These are phyloP conservation scores for Lactarius pseudohatsudake DNA, from an alignment of 768 basidiomycete genomes.

Conservation along the genomic window DNA sequence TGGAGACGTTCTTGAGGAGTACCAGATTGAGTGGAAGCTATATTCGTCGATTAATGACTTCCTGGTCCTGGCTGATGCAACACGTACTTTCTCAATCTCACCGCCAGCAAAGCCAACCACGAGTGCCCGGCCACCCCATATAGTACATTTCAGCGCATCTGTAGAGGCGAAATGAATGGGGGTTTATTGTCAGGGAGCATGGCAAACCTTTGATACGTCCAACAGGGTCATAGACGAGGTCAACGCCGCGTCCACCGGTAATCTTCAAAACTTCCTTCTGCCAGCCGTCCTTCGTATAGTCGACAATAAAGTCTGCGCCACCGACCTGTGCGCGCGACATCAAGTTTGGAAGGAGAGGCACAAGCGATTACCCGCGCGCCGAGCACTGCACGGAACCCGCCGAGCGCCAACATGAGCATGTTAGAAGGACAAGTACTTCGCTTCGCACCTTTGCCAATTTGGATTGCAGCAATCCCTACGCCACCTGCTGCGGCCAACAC, in stretches of 20 bases:
- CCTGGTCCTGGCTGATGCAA: not conserved
- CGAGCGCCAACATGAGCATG: not conserved
- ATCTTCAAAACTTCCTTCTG: constrained; percentile 85
- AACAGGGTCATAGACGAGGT: constrained; percentile 86
- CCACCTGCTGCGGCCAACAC: constrained; percentile 96
- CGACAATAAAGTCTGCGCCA: constrained; percentile 78
- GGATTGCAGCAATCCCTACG: constrained; percentile 89
- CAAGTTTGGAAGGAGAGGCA: constrained; percentile 75
- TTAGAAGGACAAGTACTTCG: constrained; percentile 4
- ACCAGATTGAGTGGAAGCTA: constrained; percentile 74
- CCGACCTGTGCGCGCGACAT: constrained; percentile 71
- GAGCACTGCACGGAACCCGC: constrained; percentile 50
- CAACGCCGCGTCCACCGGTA: constrained; percentile 81
- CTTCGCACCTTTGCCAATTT: constrained; percentile 80
- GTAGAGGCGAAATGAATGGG: constrained; percentile 17
- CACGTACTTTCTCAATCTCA: constrained; percentile 71
- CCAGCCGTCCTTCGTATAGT: constrained; percentile 82
- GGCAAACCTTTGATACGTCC: constrained; percentile 64
- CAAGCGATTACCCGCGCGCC: constrained; percentile 96
- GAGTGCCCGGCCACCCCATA: constrained; percentile 89
- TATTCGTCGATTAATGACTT: not conserved
- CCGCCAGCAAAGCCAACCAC: constrained; percentile 94
- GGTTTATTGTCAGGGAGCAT: not conserved
- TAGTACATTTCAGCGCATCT: constrained; percentile 90
- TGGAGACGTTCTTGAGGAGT: constrained; percentile 35